Evolutionary conservation across 805 yeast genomes (phyloP), one percentile per base, ranked within the genome.

Genomic region (Tetrapisispora phaffii): DNA sequence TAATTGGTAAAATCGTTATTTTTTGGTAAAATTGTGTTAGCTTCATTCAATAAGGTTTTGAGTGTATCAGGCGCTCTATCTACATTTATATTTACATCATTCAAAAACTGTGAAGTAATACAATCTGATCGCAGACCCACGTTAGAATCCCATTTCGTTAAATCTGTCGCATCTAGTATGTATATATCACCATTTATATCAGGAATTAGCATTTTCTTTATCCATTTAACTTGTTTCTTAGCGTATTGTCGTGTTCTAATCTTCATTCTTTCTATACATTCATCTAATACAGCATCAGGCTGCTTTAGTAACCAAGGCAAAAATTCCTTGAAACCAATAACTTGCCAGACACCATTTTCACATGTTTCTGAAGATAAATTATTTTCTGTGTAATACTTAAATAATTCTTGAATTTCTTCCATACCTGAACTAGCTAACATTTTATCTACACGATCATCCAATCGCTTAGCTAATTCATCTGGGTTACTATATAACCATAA

Each of bases 311-410:
- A 53, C 83, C 84, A 86, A 1, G 94, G 90, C 32, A 85, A 57
- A 57, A 87, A 87, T 57, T 87, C 96, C 59, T 86, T 85, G 64
- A 85, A 93, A 1, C 97, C 97, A 56, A 90, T 85, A 1, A 85
- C 96, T 65, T 93, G 97, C 88, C 88, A 88, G 0, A 90, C 74
- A 2, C 97, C 97, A 47, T 74, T 69, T 44, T 83, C 82, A 46
- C 77, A 65, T 9, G 82, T 78, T 20, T 55, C 59, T 6, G 62
- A 58, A 1, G 56, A 51, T 19, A 60, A 61, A 0, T 44, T 39
- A 5, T 66, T 52, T 39, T 47, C 42, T 28, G 49, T 44, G 42
- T 74, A 82, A 23, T 66, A 67, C 0, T 63, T 56, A 58, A 76
- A 78, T 55, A 90, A 58, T 45, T 78, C 75, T 8, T 72, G 57